Percentiles rank a stretch among this genome's conserved stretches.
Conservation (phyloP, 495 filamentous ascomycete genomes). For the Cercophora scortea region DNA sequence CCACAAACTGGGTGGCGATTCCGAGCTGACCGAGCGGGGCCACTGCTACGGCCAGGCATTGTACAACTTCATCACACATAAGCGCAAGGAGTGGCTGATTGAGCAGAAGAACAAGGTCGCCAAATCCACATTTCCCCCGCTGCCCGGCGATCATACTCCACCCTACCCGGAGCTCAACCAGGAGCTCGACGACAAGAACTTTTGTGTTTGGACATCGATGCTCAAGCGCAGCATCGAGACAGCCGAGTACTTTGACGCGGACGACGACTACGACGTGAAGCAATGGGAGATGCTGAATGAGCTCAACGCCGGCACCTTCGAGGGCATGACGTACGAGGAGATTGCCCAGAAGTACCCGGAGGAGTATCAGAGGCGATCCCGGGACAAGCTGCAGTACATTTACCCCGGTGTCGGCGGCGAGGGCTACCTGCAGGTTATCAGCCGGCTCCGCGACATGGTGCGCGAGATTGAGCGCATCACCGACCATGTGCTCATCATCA, state of each 20-base stretch:
- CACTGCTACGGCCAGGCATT: conserved; percentile 63
- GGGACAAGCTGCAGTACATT: conserved; percentile 84
- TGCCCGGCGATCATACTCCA: conserved; percentile 82
- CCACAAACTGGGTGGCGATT: conserved; percentile 80
- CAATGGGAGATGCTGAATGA: conserved; percentile 98
- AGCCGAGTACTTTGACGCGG: conserved; percentile 74
- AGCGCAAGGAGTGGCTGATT: conserved; percentile 68
- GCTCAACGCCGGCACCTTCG: conserved; percentile 83
- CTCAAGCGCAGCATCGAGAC: conserved; percentile 79
- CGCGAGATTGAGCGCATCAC: conserved; percentile 95
- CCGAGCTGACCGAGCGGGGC: conserved; percentile 69
- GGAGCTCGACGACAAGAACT: conserved; percentile 68
- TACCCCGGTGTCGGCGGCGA: conserved; percentile 95
- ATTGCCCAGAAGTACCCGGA: conserved; percentile 66
- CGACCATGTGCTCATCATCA: conserved; percentile 85
- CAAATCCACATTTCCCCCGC: conserved; percentile 68
- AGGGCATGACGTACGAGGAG: conserved; percentile 89
- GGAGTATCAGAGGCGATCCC: conserved; percentile 65
- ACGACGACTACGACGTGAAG: conserved; percentile 97
- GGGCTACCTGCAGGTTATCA: conserved; percentile 94
- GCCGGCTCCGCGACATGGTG: conserved; percentile 88
- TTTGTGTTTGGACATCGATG: conserved; percentile 98
- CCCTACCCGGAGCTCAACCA: conserved; percentile 78
- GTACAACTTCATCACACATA: conserved; percentile 65
- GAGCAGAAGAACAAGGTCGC: conserved; percentile 66